Percentiles rank a stretch among this genome's conserved stretches.
phyloP scores from a whole-genome alignment of 1,284 basidiomycete genomes.

The Melampsora americana region DNA sequence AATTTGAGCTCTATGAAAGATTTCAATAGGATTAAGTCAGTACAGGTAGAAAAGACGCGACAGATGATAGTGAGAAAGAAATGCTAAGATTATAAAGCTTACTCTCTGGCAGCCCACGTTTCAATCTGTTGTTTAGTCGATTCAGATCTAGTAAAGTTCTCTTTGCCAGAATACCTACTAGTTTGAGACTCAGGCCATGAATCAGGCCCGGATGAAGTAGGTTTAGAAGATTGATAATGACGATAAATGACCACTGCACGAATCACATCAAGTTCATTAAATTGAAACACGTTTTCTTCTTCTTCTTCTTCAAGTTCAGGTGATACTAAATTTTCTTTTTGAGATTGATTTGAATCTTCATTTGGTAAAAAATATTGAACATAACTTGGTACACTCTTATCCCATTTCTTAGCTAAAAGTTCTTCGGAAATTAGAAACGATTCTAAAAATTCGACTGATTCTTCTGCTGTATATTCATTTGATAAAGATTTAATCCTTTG shows the following conservation, averaged over 20 bases:
- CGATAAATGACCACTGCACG: constrained; percentile 1
- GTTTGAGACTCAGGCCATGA: neutral
- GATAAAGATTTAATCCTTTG: neutral
- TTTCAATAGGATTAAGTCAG: neutral
- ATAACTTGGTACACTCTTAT: constrained; percentile 5
- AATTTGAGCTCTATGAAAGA: constrained; percentile 21
- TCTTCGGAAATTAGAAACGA: constrained; percentile 36
- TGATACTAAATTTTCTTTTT: neutral
- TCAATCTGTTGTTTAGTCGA: constrained; percentile 23
- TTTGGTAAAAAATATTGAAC: neutral
- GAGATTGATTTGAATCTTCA: neutral
- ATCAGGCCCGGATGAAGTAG: neutral
- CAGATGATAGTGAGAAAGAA: neutral
- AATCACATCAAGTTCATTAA: constrained; percentile 23
- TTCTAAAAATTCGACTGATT: constrained; percentile 2
- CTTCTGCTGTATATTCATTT: constrained; percentile 5
- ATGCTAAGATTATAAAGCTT: neutral
- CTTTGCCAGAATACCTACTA: neutral
- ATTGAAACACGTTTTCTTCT: constrained; percentile 33
- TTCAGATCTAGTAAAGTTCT: constrained; percentile 22
- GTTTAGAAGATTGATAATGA: neutral
- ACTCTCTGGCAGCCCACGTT: constrained; percentile 26
- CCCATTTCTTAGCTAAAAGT: constrained; percentile 26
- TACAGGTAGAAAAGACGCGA: neutral
- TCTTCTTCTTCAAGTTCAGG: constrained; percentile 5